Percentiles rank a stretch among this genome's conserved stretches.
These are phyloP conservation scores for Vitis hybrid DNA, from an alignment of 177 flowering plant genomes.

Conservation along the genomic window DNA sequence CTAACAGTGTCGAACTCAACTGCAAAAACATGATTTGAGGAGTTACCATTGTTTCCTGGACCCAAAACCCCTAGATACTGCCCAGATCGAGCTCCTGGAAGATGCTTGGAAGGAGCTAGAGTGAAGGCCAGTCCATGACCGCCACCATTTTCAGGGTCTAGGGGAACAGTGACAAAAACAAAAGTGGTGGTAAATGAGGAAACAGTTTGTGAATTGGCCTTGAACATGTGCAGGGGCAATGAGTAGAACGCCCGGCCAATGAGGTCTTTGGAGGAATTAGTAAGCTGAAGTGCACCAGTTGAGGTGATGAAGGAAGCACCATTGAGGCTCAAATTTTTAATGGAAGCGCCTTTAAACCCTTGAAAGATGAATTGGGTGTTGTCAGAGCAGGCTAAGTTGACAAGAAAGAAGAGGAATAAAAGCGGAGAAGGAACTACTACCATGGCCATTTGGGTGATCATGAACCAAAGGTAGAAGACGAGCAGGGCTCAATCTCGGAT, in stretches of 20 bases:
- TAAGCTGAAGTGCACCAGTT: conserved; percentile 33
- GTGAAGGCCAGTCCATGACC: conserved; percentile 39
- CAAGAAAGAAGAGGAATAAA: neutral
- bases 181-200: conserved; percentile 38
- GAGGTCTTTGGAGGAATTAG: conserved; percentile 20
- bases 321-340: conserved; percentile 3
- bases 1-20: conserved; percentile 44
- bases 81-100: conserved; percentile 19
- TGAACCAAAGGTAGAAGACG: too few species aligned
- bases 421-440: too few species aligned
- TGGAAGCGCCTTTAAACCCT: conserved; percentile 23
- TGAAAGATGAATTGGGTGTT: conserved; percentile 24
- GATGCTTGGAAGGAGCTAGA: conserved; percentile 22
- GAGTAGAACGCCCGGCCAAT: conserved; percentile 49
- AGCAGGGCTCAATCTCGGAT: too few species aligned
- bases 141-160: conserved; percentile 2
- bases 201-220: neutral
- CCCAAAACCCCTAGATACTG: conserved; percentile 34
- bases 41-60: neutral
- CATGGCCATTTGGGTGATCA: too few species aligned
- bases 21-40: conserved; percentile 28
- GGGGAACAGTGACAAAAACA: conserved; percentile 24
- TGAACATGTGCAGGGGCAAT: conserved; percentile 8
- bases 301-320: conserved; percentile 25
- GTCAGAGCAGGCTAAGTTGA: neutral